phyloP scores from a whole-genome alignment of 2,329 filamentous ascomycete species.

The Sarocladiaceae sp. region DNA sequence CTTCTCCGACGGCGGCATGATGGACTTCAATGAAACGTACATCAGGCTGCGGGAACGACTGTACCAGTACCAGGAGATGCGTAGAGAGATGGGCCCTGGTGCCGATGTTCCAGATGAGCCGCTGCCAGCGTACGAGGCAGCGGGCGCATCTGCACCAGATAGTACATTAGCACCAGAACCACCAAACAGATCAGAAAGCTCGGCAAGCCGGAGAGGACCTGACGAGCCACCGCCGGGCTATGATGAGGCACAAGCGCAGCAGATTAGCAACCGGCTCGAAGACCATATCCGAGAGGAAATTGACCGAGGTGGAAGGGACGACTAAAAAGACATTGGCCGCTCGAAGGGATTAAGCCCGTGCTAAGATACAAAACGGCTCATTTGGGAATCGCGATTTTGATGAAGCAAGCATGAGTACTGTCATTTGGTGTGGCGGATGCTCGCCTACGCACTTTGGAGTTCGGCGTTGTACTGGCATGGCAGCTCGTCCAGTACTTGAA shows the following conservation, averaged over 20 bases:
- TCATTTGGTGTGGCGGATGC: too few species aligned
- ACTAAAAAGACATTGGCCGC: conserved; percentile 14
- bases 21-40: conserved; percentile 78
- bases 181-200: conserved; percentile 28
- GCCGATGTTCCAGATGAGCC: conserved; percentile 74
- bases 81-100: conserved; percentile 58
- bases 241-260: conserved; percentile 79
- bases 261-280: conserved; percentile 52
- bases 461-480: too few species aligned
- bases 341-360: background rate
- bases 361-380: too few species aligned
- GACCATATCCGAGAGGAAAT: conserved; percentile 69
- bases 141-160: conserved; percentile 19
- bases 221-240: conserved; percentile 84
- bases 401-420: too few species aligned
- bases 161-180: conserved; percentile 17
- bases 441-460: too few species aligned
- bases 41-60: conserved; percentile 80
- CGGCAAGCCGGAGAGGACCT: conserved; percentile 38
- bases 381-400: too few species aligned
- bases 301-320: conserved; percentile 44
- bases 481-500: too few species aligned
- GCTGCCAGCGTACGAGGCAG: conserved; percentile 77
- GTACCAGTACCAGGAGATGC: conserved; percentile 71
- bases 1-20: conserved; percentile 93